A percentile compares a stretch with the other conserved stretches of the same genome.
These are phyloP conservation scores for Suillus sp. DNA, from an alignment of 768 basidiomycete genomes.

Conservation along the genomic window DNA sequence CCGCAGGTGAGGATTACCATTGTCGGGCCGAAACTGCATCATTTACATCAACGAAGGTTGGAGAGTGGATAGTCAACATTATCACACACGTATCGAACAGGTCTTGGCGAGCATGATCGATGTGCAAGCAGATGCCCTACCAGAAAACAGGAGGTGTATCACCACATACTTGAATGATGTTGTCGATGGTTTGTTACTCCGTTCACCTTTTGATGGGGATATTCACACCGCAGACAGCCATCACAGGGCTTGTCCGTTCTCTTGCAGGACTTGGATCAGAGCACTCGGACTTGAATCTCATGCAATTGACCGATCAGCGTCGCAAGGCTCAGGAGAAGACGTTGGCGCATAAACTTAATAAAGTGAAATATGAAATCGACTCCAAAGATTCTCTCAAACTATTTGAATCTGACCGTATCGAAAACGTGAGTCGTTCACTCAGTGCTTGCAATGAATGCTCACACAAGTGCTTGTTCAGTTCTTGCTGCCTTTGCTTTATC, in stretches of 20 bases:
- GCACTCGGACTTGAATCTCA: constrained; percentile 26
- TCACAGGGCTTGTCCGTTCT: not conserved
- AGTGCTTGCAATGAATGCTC: not conserved
- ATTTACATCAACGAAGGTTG: constrained; percentile 10
- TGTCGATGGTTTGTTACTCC: not conserved
- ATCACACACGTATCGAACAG: constrained; percentile 17
- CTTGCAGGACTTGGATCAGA: constrained; percentile 18
- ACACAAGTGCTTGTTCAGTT: constrained; percentile 25
- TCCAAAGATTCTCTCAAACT: constrained; percentile 30
- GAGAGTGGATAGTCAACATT: constrained; percentile 12
- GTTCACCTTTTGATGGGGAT: too few species aligned
- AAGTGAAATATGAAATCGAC: constrained; percentile 34
- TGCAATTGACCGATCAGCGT: not conserved
- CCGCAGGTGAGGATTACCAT: constrained; percentile 28
- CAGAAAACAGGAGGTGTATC: constrained; percentile 25
- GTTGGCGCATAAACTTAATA: constrained; percentile 30
- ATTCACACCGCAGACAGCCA: not conserved
- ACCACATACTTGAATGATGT: constrained; percentile 27
- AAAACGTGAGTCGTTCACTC: constrained; percentile 27
- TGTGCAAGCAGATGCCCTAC: constrained; percentile 16
- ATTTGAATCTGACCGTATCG: constrained; percentile 37
- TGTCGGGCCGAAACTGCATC: constrained; percentile 27
- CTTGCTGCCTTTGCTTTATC: constrained; percentile 37
- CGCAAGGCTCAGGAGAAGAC: constrained; percentile 27
- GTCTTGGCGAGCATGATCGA: constrained; percentile 25